phyloP scores from a whole-genome alignment of 1,139 yeast genomes.

The Ogataea hybrid region DNA sequence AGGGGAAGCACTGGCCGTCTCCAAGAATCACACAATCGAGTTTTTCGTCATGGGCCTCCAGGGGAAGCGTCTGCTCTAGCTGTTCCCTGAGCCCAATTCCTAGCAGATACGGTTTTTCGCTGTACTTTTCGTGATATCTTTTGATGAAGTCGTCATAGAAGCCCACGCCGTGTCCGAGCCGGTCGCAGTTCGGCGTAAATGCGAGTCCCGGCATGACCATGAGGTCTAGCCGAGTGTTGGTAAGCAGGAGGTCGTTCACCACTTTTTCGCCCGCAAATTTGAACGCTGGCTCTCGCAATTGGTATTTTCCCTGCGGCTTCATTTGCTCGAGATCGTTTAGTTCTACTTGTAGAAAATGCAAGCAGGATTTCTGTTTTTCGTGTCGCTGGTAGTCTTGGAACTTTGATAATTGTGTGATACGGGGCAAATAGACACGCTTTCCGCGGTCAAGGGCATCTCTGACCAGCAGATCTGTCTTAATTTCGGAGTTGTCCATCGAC shows the following conservation, averaged over 20 bases:
- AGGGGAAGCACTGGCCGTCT: conserved; percentile 5
- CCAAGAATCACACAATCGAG: conserved; percentile 60
- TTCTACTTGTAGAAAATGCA: conserved; percentile 56
- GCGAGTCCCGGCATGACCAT: conserved; percentile 87
- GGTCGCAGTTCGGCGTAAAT: conserved; percentile 49
- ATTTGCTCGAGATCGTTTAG: conserved; percentile 43
- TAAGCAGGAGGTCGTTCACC: conserved; percentile 28
- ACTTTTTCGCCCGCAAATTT: conserved; percentile 36
- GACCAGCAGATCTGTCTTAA: conserved; percentile 53
- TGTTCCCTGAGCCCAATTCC: conserved; percentile 77
- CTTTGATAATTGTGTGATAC: conserved; percentile 36
- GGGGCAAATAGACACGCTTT: conserved; percentile 48
- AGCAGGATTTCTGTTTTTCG: conserved; percentile 43
- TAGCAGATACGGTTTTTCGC: conserved; percentile 42
- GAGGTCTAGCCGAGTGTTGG: conserved; percentile 54
- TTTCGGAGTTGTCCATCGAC: conserved; percentile 65
- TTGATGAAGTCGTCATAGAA: conserved; percentile 79
- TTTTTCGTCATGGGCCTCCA: conserved; percentile 67
- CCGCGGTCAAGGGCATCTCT: conserved; percentile 42
- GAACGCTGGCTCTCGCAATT: conserved; percentile 62
- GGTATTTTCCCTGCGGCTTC: conserved; percentile 66
- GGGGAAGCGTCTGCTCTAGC: conserved; percentile 55
- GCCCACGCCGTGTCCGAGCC: conserved; percentile 94
- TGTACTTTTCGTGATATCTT: conserved; percentile 41
- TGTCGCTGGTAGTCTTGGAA: conserved; percentile 29